phyloP scores from a whole-genome alignment of 306 rosid species.

The Herpetospermum pedunculosum region DNA sequence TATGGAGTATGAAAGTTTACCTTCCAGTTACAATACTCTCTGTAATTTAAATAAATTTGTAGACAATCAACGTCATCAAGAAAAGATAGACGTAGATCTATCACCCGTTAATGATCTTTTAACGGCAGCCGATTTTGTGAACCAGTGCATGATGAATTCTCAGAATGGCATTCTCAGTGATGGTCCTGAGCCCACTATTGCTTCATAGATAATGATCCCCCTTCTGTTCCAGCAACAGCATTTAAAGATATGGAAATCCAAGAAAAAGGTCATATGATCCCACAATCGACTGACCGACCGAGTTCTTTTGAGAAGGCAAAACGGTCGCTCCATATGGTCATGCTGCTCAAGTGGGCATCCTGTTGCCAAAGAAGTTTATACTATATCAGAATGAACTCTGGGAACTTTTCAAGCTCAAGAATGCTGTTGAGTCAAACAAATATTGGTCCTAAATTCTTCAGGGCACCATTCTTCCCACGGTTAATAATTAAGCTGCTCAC shows the following conservation, averaged over 20 bases:
- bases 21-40: conserved; percentile 20
- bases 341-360: background rate
- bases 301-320: background rate
- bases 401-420: background rate
- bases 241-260: background rate
- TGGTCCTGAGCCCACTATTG: conserved; percentile 9
- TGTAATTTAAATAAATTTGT: conserved; percentile 7
- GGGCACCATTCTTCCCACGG: background rate
- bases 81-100: conserved; percentile 29
- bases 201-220: background rate
- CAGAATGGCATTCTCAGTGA: conserved; percentile 13
- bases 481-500: background rate
- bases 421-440: background rate
- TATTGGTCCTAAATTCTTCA: background rate
- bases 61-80: conserved; percentile 12
- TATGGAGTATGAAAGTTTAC: conserved; percentile 19
- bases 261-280: background rate
- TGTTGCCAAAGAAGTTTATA: background rate
- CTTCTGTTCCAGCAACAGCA: background rate
- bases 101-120: conserved; percentile 15
- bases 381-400: background rate
- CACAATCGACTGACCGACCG: background rate
- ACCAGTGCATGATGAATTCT: conserved; percentile 24
- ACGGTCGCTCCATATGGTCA: background rate
- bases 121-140: conserved; percentile 19